phyloP scores from a whole-genome alignment of 768 basidiomycete species.

The Amanita thiersii region DNA sequence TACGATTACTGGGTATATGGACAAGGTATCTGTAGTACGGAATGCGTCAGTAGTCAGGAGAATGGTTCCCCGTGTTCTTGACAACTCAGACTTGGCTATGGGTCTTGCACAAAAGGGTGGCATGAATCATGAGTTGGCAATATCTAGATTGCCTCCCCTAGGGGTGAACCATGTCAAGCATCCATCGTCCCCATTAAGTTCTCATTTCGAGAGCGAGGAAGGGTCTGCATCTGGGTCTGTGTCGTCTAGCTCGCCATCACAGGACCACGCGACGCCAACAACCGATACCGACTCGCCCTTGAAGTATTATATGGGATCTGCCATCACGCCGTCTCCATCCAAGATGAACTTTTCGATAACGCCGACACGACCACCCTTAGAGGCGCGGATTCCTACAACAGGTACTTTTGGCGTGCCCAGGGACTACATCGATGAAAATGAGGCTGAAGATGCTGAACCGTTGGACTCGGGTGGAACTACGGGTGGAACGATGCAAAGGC shows the following conservation, averaged over 20 bases:
- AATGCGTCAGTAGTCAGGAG: conserved; percentile 40
- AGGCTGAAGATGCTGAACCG: conserved; percentile 12
- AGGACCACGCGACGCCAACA: conserved; percentile 32
- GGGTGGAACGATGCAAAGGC: conserved; percentile 10
- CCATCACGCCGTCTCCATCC: conserved; percentile 20
- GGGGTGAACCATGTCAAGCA: conserved; percentile 10
- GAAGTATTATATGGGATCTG: conserved; percentile 28
- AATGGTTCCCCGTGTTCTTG: conserved; percentile 45
- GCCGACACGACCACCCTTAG: conserved; percentile 12
- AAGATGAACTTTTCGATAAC: conserved; percentile 14
- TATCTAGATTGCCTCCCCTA: conserved; percentile 5
- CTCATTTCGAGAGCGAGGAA: conserved; percentile 38
- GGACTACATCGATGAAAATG: conserved; percentile 12
- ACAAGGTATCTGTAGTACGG: conserved; percentile 31
- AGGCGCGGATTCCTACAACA: conserved; percentile 20
- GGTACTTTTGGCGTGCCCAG: conserved; percentile 30
- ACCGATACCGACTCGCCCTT: conserved; percentile 24
- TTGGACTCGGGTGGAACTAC: background rate
- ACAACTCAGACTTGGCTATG: conserved; percentile 14
- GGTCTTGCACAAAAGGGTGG: conserved; percentile 10
- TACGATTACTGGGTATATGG: conserved; percentile 32
- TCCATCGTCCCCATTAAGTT: conserved; percentile 40
- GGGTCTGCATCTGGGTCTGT: conserved; percentile 27
- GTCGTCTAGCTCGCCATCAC: conserved; percentile 31
- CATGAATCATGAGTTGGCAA: conserved; percentile 6